A percentile compares a stretch with the other conserved stretches of the same genome.
These are phyloP conservation scores for Mesotaenium endlicherianum DNA, from an alignment of 139 green algal genomes.

Conservation along the genomic window DNA sequence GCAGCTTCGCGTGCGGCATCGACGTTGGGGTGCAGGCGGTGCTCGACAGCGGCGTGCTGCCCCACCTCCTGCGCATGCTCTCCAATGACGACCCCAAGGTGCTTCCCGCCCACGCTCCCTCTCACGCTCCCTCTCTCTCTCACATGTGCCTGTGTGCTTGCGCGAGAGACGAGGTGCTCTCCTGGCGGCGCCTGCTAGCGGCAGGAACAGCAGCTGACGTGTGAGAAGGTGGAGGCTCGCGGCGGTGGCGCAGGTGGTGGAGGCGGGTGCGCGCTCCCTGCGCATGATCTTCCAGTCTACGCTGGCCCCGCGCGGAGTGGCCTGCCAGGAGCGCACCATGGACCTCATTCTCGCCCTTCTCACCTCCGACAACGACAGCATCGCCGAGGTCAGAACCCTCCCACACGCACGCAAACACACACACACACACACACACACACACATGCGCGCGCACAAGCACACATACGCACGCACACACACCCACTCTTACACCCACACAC, in stretches of 20 bases:
- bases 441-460: too few species aligned
- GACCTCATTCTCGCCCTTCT: conserved; percentile 59
- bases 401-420: too few species aligned
- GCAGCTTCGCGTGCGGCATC: conserved; percentile 62
- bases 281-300: conserved; percentile 63
- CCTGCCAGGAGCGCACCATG: conserved; percentile 39
- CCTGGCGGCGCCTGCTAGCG: too few species aligned
- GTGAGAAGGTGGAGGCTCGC: too few species aligned
- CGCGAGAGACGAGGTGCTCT: too few species aligned
- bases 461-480: too few species aligned
- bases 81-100: conserved; percentile 35
- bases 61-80: conserved; percentile 63
- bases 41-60: conserved; percentile 61
- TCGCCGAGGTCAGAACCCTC: conserved; percentile 46
- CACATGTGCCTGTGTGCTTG: too few species aligned
- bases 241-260: conserved; percentile 51
- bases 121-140: background rate
- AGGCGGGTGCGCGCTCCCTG: conserved; percentile 64
- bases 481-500: too few species aligned
- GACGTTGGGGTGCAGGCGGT: conserved; percentile 59
- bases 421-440: too few species aligned
- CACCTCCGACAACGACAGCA: background rate
- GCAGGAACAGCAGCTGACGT: too few species aligned
- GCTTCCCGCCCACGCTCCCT: background rate
- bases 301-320: conserved; percentile 21